Conservation (phyloP, 2,329 filamentous ascomycete species). For the Phialemonium atrogriseum region DNA sequence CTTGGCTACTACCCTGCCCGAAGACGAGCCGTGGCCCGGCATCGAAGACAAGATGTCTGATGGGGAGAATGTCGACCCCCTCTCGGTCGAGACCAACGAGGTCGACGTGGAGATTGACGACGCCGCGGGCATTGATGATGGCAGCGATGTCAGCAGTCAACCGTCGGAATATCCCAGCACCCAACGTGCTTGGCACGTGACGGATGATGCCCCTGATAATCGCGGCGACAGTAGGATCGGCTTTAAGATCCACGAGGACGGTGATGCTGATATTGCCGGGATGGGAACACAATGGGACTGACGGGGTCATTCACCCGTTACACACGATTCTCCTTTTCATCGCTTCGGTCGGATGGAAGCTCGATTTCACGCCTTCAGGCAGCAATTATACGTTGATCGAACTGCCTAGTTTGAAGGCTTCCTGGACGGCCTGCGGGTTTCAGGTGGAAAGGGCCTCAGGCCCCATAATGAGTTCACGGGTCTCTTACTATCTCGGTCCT, state of each 20-base stretch:
- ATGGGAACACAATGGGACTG: background rate
- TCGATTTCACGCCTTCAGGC: too few relatives aligned
- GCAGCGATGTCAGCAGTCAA: constrained; percentile 32
- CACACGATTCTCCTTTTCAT: too few relatives aligned
- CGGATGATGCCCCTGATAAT: constrained; percentile 5
- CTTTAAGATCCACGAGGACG: constrained; percentile 17
- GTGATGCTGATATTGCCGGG: background rate
- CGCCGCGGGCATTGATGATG: constrained; percentile 9
- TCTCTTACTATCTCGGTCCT: too few relatives aligned
- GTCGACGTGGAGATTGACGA: constrained; percentile 6
- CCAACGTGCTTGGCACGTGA: constrained; percentile 29
- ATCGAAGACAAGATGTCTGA: constrained; percentile 44
- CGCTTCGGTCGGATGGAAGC: too few relatives aligned
- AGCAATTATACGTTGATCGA: too few relatives aligned
- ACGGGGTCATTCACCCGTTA: too few relatives aligned
- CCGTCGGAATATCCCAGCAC: constrained; percentile 50
- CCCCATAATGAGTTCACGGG: too few relatives aligned
- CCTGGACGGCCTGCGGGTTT: too few relatives aligned
- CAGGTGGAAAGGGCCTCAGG: too few relatives aligned
- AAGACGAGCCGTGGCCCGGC: constrained; percentile 50
- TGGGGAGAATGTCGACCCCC: constrained; percentile 43
- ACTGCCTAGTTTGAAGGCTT: too few relatives aligned
- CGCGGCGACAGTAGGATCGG: constrained; percentile 5
- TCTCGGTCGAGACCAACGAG: constrained; percentile 9
- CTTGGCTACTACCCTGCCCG: constrained; percentile 25